These are phyloP conservation scores for Macrolepiota dolichaula DNA, from an alignment of 768 basidiomycete species.

Conservation along the genomic window DNA sequence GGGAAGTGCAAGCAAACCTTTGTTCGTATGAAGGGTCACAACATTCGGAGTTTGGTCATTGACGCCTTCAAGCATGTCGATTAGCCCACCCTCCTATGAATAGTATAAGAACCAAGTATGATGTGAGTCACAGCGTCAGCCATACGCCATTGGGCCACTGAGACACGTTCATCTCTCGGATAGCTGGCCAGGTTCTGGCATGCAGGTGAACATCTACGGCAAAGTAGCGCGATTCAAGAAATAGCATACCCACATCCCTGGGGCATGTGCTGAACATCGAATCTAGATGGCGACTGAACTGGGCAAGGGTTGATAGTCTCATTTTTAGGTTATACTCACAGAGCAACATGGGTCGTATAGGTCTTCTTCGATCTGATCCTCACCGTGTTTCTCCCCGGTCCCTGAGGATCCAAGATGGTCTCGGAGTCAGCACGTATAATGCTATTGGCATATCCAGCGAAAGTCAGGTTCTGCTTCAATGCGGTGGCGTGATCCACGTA, in stretches of 20 bases:
- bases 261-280: constrained; percentile 35
- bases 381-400: constrained; percentile 51
- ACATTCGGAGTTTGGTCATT: constrained; percentile 35
- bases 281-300: constrained; percentile 20
- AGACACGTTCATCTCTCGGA: constrained; percentile 49
- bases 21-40: constrained; percentile 33
- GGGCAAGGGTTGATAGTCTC: background rate
- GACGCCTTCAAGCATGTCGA: constrained; percentile 41
- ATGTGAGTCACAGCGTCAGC: background rate
- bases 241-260: constrained; percentile 30
- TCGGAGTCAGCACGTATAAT: constrained; percentile 46
- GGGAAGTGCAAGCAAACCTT: constrained; percentile 37
- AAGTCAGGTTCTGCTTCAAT: constrained; percentile 48
- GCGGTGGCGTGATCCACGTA: constrained; percentile 40
- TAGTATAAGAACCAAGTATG: background rate
- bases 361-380: constrained; percentile 48
- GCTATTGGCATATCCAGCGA: constrained; percentile 40
- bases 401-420: constrained; percentile 40
- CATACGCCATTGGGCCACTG: constrained; percentile 46
- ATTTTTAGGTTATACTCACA: constrained; percentile 30
- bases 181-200: constrained; percentile 44
- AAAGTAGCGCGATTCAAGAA: background rate
- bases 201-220: background rate
- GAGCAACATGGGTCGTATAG: constrained; percentile 50
- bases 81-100: constrained; percentile 27